Evolutionary conservation across 352 stramenopile species (phyloP).

Genomic region (Elongisporangium prolatum): DNA sequence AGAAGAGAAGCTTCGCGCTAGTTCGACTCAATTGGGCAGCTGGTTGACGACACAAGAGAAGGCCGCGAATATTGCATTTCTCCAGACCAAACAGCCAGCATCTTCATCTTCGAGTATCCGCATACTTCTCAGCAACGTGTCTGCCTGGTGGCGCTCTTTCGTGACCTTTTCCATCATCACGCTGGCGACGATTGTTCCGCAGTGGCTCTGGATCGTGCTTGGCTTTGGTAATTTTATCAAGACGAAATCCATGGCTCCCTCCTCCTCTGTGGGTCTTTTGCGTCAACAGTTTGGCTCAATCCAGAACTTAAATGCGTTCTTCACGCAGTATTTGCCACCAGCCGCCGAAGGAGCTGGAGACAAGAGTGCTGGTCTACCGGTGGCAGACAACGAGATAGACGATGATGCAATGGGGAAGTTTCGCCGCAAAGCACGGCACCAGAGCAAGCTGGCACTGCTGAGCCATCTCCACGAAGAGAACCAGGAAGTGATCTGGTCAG

Average conservation of each 20-base stretch:
- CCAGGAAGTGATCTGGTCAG: constrained; percentile 48
- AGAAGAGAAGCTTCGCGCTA: constrained; percentile 4
- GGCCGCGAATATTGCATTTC: constrained; percentile 3
- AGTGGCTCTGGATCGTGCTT: neutral
- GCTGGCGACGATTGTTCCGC: neutral
- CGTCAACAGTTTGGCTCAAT: constrained; percentile 16
- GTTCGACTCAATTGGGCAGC: constrained; percentile 2
- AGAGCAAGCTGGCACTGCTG: constrained; percentile 49
- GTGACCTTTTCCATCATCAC: neutral
- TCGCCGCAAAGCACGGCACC: constrained; percentile 50
- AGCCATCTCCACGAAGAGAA: constrained; percentile 37
- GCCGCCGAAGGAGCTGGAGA: neutral
- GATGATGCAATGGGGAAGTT: constrained; percentile 27
- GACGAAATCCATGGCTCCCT: neutral
- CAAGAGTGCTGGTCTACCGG: neutral
- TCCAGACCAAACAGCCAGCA: constrained; percentile 1
- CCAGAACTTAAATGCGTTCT: constrained; percentile 25
- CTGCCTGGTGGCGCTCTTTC: neutral
- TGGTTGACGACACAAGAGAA: constrained; percentile 3
- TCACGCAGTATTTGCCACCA: constrained; percentile 11
- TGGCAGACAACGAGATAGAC: neutral
- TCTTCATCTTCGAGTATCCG: neutral
- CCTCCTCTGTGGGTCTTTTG: constrained; percentile 1
- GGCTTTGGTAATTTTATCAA: neutral
- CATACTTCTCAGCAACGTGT: neutral